phyloP scores from a whole-genome alignment of 371 early-diverging fungal genomes.

The Mortierella sp. region DNA sequence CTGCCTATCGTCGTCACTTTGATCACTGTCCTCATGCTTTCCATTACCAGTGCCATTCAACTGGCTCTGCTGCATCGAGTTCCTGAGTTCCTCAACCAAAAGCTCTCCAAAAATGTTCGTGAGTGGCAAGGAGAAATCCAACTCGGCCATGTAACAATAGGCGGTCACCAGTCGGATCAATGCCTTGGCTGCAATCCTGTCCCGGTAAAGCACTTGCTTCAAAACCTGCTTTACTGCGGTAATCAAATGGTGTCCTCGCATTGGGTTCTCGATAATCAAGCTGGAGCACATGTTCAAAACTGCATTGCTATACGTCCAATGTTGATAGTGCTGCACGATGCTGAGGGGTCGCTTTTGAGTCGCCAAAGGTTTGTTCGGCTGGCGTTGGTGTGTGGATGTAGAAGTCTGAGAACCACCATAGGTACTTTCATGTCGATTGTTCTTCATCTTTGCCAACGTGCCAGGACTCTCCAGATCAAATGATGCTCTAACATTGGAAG shows the following conservation, averaged over 20 bases:
- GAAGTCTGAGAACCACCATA: background rate
- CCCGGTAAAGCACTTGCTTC: slow-evolving; percentile 47
- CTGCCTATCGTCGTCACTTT: background rate
- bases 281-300: slow-evolving; percentile 43
- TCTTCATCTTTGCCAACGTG: slow-evolving; percentile 10
- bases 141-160: slow-evolving; percentile 45
- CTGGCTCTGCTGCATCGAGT: slow-evolving; percentile 18
- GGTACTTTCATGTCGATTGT: background rate
- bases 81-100: slow-evolving; percentile 44
- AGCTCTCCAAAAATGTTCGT: slow-evolving; percentile 50
- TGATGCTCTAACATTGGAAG: slow-evolving; percentile 11
- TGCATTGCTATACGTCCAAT: slow-evolving; percentile 39
- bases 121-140: slow-evolving; percentile 37
- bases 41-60: slow-evolving; percentile 11
- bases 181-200: slow-evolving; percentile 28
- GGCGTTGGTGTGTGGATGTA: background rate
- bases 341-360: background rate
- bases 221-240: slow-evolving; percentile 35
- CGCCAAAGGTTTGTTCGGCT: background rate
- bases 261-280: slow-evolving; percentile 43
- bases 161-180: slow-evolving; percentile 45
- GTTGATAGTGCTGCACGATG: background rate
- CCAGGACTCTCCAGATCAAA: slow-evolving; percentile 13
- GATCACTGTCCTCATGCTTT: slow-evolving; percentile 1
- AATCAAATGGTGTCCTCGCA: slow-evolving; percentile 33